These are phyloP conservation scores for Capsicum chinense DNA, from an alignment of 257 asterid genomes.

Conservation along the genomic window DNA sequence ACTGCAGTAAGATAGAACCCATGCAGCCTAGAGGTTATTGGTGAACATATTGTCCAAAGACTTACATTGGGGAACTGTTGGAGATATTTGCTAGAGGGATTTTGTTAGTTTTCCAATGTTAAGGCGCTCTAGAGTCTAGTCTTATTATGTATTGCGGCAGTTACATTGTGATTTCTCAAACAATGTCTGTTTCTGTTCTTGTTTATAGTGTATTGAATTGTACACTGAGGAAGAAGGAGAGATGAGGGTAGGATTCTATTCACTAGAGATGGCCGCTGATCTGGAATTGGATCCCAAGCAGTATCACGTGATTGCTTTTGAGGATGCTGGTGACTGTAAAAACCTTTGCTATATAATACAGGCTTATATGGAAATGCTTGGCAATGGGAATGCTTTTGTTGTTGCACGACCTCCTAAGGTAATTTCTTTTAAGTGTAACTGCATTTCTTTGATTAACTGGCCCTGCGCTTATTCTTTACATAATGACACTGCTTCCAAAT, in stretches of 20 bases:
- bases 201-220: conserved; percentile 79
- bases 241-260: conserved; percentile 83
- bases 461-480: neutral
- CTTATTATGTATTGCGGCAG: conserved; percentile 4
- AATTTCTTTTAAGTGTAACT: conserved; percentile 15
- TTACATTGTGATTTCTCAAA: conserved; percentile 24
- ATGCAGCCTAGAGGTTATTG: neutral
- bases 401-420: conserved; percentile 95
- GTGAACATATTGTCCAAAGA: neutral
- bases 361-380: conserved; percentile 83
- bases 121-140: neutral
- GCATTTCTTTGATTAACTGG: conserved; percentile 18
- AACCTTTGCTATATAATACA: conserved; percentile 86
- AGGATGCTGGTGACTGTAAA: conserved; percentile 88
- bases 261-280: conserved; percentile 96
- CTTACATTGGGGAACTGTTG: neutral
- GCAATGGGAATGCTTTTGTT: conserved; percentile 83
- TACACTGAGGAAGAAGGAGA: conserved; percentile 71
- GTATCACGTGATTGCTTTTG: conserved; percentile 84
- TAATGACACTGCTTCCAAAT: conserved; percentile 15
- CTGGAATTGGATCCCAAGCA: conserved; percentile 92
- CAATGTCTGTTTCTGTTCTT: conserved; percentile 32
- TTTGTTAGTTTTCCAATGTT: neutral
- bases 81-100: neutral
- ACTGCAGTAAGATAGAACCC: neutral